Evolutionary conservation across 495 filamentous ascomycete species (phyloP).

Genomic region (Lasiosphaeriaceae sp.): DNA sequence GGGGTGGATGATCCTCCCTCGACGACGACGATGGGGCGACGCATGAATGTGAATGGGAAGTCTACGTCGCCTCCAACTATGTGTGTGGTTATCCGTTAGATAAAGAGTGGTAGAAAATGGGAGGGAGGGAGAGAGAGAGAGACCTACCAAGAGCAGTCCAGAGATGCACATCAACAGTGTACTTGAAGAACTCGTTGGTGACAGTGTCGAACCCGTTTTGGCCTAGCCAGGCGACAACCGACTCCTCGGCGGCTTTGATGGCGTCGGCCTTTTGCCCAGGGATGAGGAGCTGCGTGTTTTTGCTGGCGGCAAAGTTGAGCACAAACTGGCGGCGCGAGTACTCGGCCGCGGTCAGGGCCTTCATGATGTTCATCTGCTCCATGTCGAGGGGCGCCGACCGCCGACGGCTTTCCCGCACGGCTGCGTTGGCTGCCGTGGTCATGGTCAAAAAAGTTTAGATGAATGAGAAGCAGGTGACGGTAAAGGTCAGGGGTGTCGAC

Average conservation of each 20-base stretch:
- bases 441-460: constrained; percentile 4
- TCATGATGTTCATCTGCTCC: constrained; percentile 26
- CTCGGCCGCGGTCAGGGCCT: constrained; percentile 30
- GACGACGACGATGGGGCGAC: constrained; percentile 1
- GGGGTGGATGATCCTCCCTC: background rate
- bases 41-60: constrained; percentile 31
- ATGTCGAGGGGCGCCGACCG: constrained; percentile 18
- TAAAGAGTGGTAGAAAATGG: background rate
- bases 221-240: constrained; percentile 21
- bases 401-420: constrained; percentile 25
- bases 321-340: constrained; percentile 31
- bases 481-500: constrained; percentile 13
- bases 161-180: constrained; percentile 23
- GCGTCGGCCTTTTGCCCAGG: constrained; percentile 27
- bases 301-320: constrained; percentile 29
- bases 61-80: constrained; percentile 22
- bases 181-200: constrained; percentile 29
- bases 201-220: constrained; percentile 19
- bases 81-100: background rate
- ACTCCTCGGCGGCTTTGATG: constrained; percentile 30
- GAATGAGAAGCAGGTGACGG: background rate
- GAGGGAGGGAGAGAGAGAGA: background rate
- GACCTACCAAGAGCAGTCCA: constrained; percentile 23
- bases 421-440: constrained; percentile 23
- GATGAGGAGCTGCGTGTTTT: constrained; percentile 25